Evolutionary conservation across 2,329 filamentous ascomycete genomes (phyloP).

Genomic region (Exophiala calicioides): DNA sequence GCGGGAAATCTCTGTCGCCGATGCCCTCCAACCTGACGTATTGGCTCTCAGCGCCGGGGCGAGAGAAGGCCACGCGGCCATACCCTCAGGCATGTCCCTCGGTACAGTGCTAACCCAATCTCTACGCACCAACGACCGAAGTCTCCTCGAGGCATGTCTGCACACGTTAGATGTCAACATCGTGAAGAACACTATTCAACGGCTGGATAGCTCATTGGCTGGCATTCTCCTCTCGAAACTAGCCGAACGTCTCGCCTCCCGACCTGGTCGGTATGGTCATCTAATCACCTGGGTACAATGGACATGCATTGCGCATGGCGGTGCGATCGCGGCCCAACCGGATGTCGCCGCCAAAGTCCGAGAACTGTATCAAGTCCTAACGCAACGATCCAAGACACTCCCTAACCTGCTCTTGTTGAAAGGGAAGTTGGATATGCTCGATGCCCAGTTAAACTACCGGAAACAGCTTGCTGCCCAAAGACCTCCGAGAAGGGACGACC

Average conservation of each 20-base stretch:
- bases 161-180: conserved; percentile 74
- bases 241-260: conserved; percentile 80
- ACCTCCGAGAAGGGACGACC: conserved; percentile 58
- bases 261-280: conserved; percentile 84
- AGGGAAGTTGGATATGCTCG: conserved; percentile 92
- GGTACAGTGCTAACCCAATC: conserved; percentile 92
- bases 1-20: conserved; percentile 42
- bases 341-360: conserved; percentile 76
- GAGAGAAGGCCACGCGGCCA: conserved; percentile 52
- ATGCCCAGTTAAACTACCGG: conserved; percentile 82
- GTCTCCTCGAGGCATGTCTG: conserved; percentile 89
- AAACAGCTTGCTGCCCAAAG: conserved; percentile 61
- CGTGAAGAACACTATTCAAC: conserved; percentile 85
- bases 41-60: conserved; percentile 39
- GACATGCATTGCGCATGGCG: conserved; percentile 89
- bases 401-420: conserved; percentile 83
- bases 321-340: conserved; percentile 83
- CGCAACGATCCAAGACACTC: conserved; percentile 79
- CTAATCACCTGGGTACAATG: conserved; percentile 96
- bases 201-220: conserved; percentile 82
- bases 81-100: conserved; percentile 75
- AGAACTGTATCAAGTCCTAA: conserved; percentile 80
- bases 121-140: conserved; percentile 84
- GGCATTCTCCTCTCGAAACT: conserved; percentile 77
- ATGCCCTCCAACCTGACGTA: conserved; percentile 48